These are phyloP conservation scores for Senna tora DNA, from an alignment of 306 rosid species.

Conservation along the genomic window DNA sequence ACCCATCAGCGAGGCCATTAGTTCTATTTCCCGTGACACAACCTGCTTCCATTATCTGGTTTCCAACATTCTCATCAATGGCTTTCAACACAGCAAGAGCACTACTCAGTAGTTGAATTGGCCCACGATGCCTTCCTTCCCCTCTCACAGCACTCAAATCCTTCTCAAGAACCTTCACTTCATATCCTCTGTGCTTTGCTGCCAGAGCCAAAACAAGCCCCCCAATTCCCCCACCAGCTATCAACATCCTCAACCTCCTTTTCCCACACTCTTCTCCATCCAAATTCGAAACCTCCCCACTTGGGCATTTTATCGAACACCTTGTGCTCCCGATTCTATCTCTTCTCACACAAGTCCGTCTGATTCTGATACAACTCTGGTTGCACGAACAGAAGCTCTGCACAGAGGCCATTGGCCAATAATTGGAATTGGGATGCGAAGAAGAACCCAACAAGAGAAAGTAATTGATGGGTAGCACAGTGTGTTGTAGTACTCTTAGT, in stretches of 20 bases:
- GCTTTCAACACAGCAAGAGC: constrained; percentile 51
- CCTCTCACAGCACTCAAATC: constrained; percentile 55
- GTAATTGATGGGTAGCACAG: not conserved
- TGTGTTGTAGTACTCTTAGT: not conserved
- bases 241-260: constrained; percentile 36
- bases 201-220: constrained; percentile 53
- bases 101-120: constrained; percentile 50
- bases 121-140: constrained; percentile 53
- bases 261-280: constrained; percentile 15
- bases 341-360: not conserved
- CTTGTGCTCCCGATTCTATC: constrained; percentile 16
- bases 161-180: constrained; percentile 50
- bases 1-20: constrained; percentile 58
- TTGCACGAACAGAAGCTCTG: constrained; percentile 27
- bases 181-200: constrained; percentile 46
- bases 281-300: constrained; percentile 20
- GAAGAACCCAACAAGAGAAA: not conserved
- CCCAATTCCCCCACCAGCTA: constrained; percentile 54
- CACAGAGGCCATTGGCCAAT: constrained; percentile 42
- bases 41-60: constrained; percentile 44
- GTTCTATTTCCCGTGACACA: constrained; percentile 55
- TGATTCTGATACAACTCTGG: not conserved
- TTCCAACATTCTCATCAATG: constrained; percentile 44
- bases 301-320: constrained; percentile 17
- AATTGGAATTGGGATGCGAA: not conserved